These are phyloP conservation scores for Talaromyces albobiverticillius DNA, from an alignment of 2,329 filamentous ascomycete species.

Conservation along the genomic window DNA sequence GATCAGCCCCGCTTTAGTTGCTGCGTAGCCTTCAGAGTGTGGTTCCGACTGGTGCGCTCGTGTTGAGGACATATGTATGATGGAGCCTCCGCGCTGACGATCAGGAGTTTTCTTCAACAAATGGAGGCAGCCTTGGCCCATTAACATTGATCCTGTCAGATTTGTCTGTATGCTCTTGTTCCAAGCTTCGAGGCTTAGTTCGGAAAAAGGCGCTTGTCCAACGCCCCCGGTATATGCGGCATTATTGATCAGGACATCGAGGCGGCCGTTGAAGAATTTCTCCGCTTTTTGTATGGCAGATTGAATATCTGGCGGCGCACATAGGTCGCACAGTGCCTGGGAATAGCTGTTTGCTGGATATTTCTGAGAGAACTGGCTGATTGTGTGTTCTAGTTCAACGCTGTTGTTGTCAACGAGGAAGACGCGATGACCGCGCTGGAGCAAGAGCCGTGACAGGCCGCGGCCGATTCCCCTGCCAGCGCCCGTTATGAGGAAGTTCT, in stretches of 20 bases:
- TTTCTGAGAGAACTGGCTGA: neutral
- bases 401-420: slow-evolving; percentile 13
- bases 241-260: slow-evolving; percentile 14
- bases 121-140: slow-evolving; percentile 11
- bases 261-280: slow-evolving; percentile 4
- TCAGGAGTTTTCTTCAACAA: slow-evolving; percentile 2
- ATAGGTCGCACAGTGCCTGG: slow-evolving; percentile 8
- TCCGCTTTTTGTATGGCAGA: neutral
- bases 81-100: slow-evolving; percentile 6
- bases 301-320: slow-evolving; percentile 1
- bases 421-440: slow-evolving; percentile 10
- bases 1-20: slow-evolving; percentile 12
- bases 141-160: slow-evolving; percentile 13
- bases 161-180: slow-evolving; percentile 14
- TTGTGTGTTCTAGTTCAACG: slow-evolving; percentile 9
- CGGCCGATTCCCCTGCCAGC: slow-evolving; percentile 13
- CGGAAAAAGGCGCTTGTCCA: slow-evolving; percentile 5
- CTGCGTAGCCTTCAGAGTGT: slow-evolving; percentile 12
- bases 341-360: neutral
- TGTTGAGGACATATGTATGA: slow-evolving; percentile 14
- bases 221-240: slow-evolving; percentile 9
- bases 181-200: slow-evolving; percentile 11
- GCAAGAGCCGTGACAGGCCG: slow-evolving; percentile 9
- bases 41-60: slow-evolving; percentile 14
- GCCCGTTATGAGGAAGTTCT: slow-evolving; percentile 15